These are phyloP conservation scores for Pythium dissotocum DNA, from an alignment of 352 stramenopile genomes.

Conservation along the genomic window DNA sequence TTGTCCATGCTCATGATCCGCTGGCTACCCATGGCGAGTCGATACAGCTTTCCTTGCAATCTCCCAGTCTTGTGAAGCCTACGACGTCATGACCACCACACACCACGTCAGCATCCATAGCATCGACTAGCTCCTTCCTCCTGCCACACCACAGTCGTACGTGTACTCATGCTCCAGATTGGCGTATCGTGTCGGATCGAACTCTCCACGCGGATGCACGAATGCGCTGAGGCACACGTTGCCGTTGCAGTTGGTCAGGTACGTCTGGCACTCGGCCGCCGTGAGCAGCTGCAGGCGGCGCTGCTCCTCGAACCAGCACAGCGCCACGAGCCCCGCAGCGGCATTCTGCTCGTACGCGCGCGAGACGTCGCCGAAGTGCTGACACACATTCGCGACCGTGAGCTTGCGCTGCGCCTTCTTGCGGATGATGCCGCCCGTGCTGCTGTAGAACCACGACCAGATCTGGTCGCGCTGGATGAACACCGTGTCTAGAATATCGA, in stretches of 20 bases:
- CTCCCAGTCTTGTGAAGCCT: conserved; percentile 64
- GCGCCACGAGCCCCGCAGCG: conserved; percentile 29
- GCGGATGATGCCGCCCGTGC: conserved; percentile 49
- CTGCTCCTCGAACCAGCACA: conserved; percentile 73
- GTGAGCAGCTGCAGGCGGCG: conserved; percentile 52
- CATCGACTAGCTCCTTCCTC: not conserved
- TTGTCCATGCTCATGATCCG: conserved; percentile 71
- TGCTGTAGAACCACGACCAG: conserved; percentile 76
- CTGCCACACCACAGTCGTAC: conserved; percentile 33
- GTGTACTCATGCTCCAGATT: conserved; percentile 80
- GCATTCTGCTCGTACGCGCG: conserved; percentile 27
- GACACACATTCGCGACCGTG: conserved; percentile 38
- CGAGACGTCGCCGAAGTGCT: conserved; percentile 41
- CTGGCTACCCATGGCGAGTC: conserved; percentile 61
- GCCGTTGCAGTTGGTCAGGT: conserved; percentile 44
- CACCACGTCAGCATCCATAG: not conserved
- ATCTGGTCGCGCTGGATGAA: conserved; percentile 80
- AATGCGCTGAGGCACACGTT: conserved; percentile 58
- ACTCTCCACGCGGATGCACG: conserved; percentile 56
- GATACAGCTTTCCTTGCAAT: conserved; percentile 61
- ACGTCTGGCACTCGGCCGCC: conserved; percentile 44
- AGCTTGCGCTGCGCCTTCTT: conserved; percentile 61
- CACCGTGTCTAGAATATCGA: conserved; percentile 67
- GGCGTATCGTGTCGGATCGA: conserved; percentile 64
- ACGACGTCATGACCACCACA: not conserved